phyloP scores from a whole-genome alignment of 2,329 filamentous ascomycete genomes.

The Aspergillus glaucus region DNA sequence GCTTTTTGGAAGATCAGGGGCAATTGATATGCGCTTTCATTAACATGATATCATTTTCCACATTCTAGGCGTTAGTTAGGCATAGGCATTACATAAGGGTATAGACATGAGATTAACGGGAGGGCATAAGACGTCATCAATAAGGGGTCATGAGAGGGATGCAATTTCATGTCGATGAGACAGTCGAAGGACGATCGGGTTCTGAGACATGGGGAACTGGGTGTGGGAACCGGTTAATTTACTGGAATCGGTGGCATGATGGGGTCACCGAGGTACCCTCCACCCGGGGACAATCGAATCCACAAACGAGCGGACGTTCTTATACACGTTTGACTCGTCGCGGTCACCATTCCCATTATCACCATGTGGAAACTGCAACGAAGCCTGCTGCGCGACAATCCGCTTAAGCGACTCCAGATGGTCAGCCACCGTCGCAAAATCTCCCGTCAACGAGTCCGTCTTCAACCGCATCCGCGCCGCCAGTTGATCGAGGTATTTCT shows the following conservation, averaged over 20 bases:
- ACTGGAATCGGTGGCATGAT: neutral
- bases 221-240: too few species aligned
- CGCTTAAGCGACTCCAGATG: constrained; percentile 28
- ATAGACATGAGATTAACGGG: too few species aligned
- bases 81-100: too few species aligned
- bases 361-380: neutral
- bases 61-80: too few species aligned
- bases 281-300: neutral
- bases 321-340: neutral
- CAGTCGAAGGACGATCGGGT: neutral
- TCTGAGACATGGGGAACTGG: neutral
- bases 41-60: too few species aligned
- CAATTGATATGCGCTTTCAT: too few species aligned
- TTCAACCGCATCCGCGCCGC: constrained; percentile 27
- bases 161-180: too few species aligned
- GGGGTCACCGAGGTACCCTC: neutral
- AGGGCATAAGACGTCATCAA: too few species aligned
- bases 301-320: neutral
- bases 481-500: constrained; percentile 28
- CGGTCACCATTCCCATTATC: neutral
- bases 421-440: constrained; percentile 28
- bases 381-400: constrained; percentile 13
- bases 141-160: too few species aligned
- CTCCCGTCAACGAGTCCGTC: constrained; percentile 21
- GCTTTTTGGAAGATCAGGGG: too few species aligned